Evolutionary conservation across 768 basidiomycete species (phyloP), one percentile per base, ranked within the genome.

Genomic region (Phanerochaete sordida): DNA sequence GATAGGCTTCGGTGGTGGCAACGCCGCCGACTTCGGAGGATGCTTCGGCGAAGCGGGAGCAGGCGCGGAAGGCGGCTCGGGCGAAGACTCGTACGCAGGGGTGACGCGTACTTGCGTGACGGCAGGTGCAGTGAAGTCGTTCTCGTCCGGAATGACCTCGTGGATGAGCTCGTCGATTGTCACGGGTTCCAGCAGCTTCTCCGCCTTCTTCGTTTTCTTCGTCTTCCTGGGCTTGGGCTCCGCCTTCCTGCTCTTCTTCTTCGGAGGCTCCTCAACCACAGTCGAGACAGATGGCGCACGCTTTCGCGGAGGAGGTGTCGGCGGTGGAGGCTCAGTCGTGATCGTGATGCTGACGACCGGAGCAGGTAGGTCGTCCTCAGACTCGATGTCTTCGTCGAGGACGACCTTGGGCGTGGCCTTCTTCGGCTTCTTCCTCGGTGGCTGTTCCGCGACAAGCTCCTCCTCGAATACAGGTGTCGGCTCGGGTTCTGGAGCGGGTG

Each of bases 51-150:
- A 70, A n/a, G 65, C 67, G 0, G 82, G 82, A 21, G 65, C 67
- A 0, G 82, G 82, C 0, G 83, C 77, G 46, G 81, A 77, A 1
- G 82, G 81, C 3, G 79, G 81, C 0, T 86, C 85, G 1, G 79
- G 67, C 1, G 81, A 81, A 1, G 79, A 79, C 15, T 77, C 79
- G 62, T 74, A 65, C 15, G 70, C 73, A 46, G 77, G 73, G 13
- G 76, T 74, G 54, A 85, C 66, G 57, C 75, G 81, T 46, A 87
- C 75, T 52, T 84, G 78, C 3, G 81, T 68, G 48, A 87, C 73
- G 2, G 76, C 69, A 46, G 85, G 84, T 6, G 74, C 72, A 46
- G 81, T 76, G 67, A 81, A 84, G 35, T 76, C 77, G 58, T 78
- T 70, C 1, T 77, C 76, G 58, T 81, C 81, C 12, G 81, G 77